phyloP scores from a whole-genome alignment of 306 rosid species.

The Dalbergia cultrata region DNA sequence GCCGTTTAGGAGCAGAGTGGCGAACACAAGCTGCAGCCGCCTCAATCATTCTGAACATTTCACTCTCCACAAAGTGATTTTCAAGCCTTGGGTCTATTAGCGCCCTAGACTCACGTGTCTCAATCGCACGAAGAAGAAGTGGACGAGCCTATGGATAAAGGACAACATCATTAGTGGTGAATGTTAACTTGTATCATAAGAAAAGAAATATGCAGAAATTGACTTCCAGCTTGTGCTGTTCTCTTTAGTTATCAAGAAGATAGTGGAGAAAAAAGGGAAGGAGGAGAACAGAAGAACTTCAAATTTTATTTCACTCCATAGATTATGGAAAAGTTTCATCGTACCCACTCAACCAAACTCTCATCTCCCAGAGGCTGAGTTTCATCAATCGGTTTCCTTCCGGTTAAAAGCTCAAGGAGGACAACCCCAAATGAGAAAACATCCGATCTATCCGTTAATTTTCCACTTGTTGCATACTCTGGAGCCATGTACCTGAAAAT shows the following conservation, averaged over 20 bases:
- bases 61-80: conserved; percentile 74
- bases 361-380: conserved; percentile 88
- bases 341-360: conserved; percentile 97
- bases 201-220: conserved; percentile 1
- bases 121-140: conserved; percentile 69
- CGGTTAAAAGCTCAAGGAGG: conserved; percentile 92
- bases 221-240: neutral
- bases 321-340: conserved; percentile 39
- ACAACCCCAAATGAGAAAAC: conserved; percentile 97
- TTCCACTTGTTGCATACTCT: conserved; percentile 97
- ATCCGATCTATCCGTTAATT: conserved; percentile 93
- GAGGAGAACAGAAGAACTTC: neutral
- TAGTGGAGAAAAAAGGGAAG: neutral
- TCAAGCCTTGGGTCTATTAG: conserved; percentile 75
- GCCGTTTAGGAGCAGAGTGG: conserved; percentile 88
- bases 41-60: conserved; percentile 88
- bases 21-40: conserved; percentile 97
- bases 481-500: conserved; percentile 92
- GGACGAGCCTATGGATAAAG: conserved; percentile 84
- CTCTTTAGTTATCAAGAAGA: conserved; percentile 18
- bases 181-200: conserved; percentile 10
- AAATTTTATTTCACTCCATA: conserved; percentile 17
- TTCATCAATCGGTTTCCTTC: conserved; percentile 84
- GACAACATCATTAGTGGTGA: conserved; percentile 24
- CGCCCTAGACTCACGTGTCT: conserved; percentile 65